Base-by-base conservation (phyloP, 306 rosid species). In the Luffa acutangula region DNA sequence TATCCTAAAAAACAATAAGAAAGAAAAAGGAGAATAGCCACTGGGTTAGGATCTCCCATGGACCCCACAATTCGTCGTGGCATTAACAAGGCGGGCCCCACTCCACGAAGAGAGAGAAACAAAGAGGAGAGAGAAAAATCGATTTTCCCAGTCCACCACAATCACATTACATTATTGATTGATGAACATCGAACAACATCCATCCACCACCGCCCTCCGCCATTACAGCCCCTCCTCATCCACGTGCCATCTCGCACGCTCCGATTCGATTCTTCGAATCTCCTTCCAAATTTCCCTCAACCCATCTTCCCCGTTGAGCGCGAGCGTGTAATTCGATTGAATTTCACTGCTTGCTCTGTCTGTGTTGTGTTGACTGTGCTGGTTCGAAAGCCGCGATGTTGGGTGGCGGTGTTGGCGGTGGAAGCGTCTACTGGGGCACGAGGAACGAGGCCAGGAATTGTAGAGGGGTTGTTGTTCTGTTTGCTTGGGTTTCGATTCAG, bases 401-500 rank as follows among this genome's bases (percentile, higher is more conserved):
- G 76, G 76, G 72, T 18, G 82, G 71, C n/a, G 71, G 74, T 4
- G 83, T 80, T 45, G 88, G 85, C 21, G 90, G 81, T 21, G 84
- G 84, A 6, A 77, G 83, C 42, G 86, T 93, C 60, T 88, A 88
- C 45, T 95, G 99, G 98, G 97, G 91, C 2, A 2, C 54, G 52
- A 85, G 96, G 56, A 95, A 88, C 82, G 93, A 86, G 36, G 83
- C 59, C 36, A 37, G 82, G 53, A 88, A 72, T 78, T 89, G 84
- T 78, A 89, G 83, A 88, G 98, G 99, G 64, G 85, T 95, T 76
- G 97, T 83, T 41, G 97, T 93, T 64, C 82, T 93, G 45, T 95
- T 93, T 71, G 84, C 97, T 86, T 95, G 99, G 99, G 89, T 89
- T 86, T 95, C 99, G 69, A 85, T 91, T 86, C 85, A 87, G 5